These are phyloP conservation scores for Cryptosporidium ryanae DNA, from an alignment of 169 alveolate species.

Conservation along the genomic window DNA sequence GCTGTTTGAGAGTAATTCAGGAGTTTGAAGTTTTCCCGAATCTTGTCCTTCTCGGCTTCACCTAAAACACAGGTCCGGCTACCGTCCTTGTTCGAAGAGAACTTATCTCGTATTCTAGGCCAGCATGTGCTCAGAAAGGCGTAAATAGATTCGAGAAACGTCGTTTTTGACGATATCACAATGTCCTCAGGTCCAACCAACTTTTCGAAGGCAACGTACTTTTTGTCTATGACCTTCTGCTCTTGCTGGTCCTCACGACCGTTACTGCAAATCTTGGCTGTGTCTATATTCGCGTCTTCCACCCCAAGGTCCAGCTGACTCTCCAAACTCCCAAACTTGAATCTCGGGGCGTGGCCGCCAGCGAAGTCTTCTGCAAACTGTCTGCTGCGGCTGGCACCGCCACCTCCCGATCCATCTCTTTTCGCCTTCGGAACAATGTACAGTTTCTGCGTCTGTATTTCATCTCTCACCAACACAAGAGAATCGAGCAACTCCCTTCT, in stretches of 20 bases:
- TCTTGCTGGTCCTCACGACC: no score
- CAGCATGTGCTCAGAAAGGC: constrained; percentile 22
- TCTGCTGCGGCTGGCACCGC: no score
- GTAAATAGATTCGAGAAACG: constrained; percentile 44
- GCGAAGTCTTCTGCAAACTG: no score
- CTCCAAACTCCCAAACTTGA: constrained; percentile 20
- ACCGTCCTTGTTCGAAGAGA: no score
- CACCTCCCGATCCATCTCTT: no score
- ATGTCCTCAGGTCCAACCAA: constrained; percentile 54
- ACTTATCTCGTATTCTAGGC: constrained; percentile 4
- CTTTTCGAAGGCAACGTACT: constrained; percentile 26
- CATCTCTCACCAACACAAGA: constrained; percentile 18
- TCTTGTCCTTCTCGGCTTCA: constrained; percentile 7
- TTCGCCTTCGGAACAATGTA: constrained; percentile 13
- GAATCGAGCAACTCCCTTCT: constrained; percentile 17
- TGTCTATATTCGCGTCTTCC: background rate
- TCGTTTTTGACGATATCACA: constrained; percentile 15
- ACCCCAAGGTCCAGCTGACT: background rate
- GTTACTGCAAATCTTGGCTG: background rate
- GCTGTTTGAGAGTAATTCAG: constrained; percentile 55
- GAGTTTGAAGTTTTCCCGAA: background rate
- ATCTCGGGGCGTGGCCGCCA: constrained; percentile 14
- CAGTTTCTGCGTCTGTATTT: constrained; percentile 4
- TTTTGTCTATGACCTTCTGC: constrained; percentile 7
- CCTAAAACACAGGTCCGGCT: background rate